Base-by-base conservation (phyloP, 148 eudicot genomes). In the Cornus controversa region DNA sequence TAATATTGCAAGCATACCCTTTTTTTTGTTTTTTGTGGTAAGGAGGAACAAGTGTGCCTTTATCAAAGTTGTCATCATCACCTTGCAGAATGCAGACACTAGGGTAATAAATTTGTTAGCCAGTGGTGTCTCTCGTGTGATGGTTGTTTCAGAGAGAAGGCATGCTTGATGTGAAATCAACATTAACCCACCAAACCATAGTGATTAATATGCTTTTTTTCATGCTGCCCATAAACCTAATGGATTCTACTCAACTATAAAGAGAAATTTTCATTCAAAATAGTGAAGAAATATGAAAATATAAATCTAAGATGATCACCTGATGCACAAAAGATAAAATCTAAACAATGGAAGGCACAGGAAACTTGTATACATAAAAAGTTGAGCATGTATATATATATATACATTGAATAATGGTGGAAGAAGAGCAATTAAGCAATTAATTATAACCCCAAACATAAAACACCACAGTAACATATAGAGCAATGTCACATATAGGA, bases 341-440 rank as follows among this genome's bases (percentile, higher is more conserved):
- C 1, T 3, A 50, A 6, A 60, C 64, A 60, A 60, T 7, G 5
- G 20, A 18, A 13, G 20, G 62, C 22, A 54, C 20, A 4, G 22
- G 7, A 20, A 22, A 60, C 22, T 60, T 60, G 15, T 60, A 60
- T 3, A 60, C 5, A 60, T 22, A n/a, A 60, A 20, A 60, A 60
- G 20, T 60, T 22, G 64, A 60, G 54, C 28, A 40, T 45, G 4
- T n/a, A 7, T 69, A 8, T 10, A 20, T 22, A 65, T 29, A 57
- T 57, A 13, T 26, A 57, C 29, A 15, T 29, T 15, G 27, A 25
- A 73, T 63, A 26, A 54, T 28, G 58, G 13, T 45, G 50, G 50
- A 73, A 15, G n/a, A 57, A 42, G 24, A 72, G 27, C 65, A 57
- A 54, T 73, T 2, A 31, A 72, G 27, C 65, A 57, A 54, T 73